Conservation (phyloP, 768 basidiomycete species). For the Collybiopsis confluens region DNA sequence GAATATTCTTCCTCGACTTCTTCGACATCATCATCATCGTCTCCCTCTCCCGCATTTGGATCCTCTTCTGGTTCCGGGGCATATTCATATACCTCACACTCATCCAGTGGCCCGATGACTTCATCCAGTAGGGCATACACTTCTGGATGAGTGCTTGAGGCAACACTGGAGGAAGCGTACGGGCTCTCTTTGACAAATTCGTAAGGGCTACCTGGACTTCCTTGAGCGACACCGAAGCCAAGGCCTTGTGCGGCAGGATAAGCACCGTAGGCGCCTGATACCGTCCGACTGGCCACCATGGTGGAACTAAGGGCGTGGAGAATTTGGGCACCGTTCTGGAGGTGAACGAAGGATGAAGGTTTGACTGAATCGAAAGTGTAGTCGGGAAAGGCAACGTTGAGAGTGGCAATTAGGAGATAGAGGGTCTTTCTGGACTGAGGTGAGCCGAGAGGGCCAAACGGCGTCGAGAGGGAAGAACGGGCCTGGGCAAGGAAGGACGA, state of each 20-base stretch:
- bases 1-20: slow-evolving; percentile 61
- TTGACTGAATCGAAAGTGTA: slow-evolving; percentile 93
- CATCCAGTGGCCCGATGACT: slow-evolving; percentile 73
- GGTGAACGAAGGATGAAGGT: slow-evolving; percentile 85
- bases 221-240: not conserved
- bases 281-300: slow-evolving; percentile 53
- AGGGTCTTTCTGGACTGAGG: slow-evolving; percentile 85
- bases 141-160: slow-evolving; percentile 83
- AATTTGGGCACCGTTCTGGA: slow-evolving; percentile 74
- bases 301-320: slow-evolving; percentile 84
- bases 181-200: slow-evolving; percentile 57
- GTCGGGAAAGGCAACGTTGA: slow-evolving; percentile 97
- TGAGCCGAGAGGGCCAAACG: slow-evolving; percentile 89
- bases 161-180: slow-evolving; percentile 66
- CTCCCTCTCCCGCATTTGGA: slow-evolving; percentile 83
- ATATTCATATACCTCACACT: slow-evolving; percentile 96
- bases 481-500: slow-evolving; percentile 78
- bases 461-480: slow-evolving; percentile 70
- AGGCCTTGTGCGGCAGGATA: slow-evolving; percentile 6
- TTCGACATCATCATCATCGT: slow-evolving; percentile 70
- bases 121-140: slow-evolving; percentile 87
- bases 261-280: slow-evolving; percentile 23
- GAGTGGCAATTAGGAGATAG: slow-evolving; percentile 92
- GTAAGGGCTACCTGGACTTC: slow-evolving; percentile 32
- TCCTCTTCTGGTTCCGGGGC: slow-evolving; percentile 90